Base-by-base conservation (phyloP, 495 filamentous ascomycete species). In the Cercophora samala region DNA sequence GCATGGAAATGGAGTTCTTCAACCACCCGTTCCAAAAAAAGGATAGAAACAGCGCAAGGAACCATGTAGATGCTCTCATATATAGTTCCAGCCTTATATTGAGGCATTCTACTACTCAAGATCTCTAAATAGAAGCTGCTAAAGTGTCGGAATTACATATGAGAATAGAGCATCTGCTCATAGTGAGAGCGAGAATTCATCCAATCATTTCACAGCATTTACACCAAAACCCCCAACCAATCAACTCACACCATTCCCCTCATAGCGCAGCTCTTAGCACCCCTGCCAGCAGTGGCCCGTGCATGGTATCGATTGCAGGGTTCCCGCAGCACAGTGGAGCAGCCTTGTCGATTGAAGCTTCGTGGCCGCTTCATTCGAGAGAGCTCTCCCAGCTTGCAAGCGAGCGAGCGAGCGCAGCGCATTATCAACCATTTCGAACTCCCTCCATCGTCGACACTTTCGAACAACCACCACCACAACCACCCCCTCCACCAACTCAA, bases 321-420 rank as follows among this genome's bases (percentile, higher is more conserved):
- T 1, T 24, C 8, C 21, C 23, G 58, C 24, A 25, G 58, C 58
- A 62, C 53, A 56, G 53, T 60, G 55, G 52, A 42, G 62, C 68
- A 70, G 68, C 68, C 65, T 65, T 64, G 68, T 56, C 62, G 52
- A 66, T 72, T 75, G 68, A 73, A 77, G 74, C 75, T 77, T 66
- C 75, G 75, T 77, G 75, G 70, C 74, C 74, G 71, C 69, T 73
- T 72, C 67, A 69, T 66, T 64, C 52, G 25, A 52, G 46, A 55
- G 25, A 62, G 52, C n/a, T n/a, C 64, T 67, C 13, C 63, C 51
- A 58, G 55, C 55, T 55, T 24, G 42, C 61, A 9, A 59, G 52
- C 19, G n/a, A 46, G 37, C 37, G 5, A 5, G 15, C 26, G 26
- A 8, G 26, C 26, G 26, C 26, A 29, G n/a, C 3, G 29, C 29